Percentiles rank a stretch among this genome's conserved stretches.
These are phyloP conservation scores for Hymenochaete sp. DNA, from an alignment of 1,284 basidiomycete species.

Conservation along the genomic window DNA sequence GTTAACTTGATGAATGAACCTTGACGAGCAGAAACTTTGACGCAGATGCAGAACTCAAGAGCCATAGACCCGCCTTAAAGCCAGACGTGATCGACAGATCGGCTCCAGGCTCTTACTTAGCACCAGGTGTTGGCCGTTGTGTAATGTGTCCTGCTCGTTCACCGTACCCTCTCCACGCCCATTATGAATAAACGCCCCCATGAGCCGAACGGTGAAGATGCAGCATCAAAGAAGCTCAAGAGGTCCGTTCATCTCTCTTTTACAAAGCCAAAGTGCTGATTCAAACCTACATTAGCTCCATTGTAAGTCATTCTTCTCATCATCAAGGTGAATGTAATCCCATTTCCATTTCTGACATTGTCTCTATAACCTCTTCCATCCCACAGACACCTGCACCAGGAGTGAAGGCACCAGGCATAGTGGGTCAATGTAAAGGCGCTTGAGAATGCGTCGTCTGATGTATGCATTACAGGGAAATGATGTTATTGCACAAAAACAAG, in stretches of 20 bases:
- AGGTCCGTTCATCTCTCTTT: conserved; percentile 37
- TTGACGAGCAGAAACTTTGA: too few relatives aligned
- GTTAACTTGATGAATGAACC: too few relatives aligned
- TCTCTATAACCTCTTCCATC: conserved; percentile 58
- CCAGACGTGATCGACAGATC: not conserved
- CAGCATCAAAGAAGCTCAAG: conserved; percentile 56
- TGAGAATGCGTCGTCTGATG: too few relatives aligned
- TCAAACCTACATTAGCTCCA: conserved; percentile 38
- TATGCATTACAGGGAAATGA: too few relatives aligned
- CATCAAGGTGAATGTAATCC: conserved; percentile 65
- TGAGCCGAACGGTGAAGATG: conserved; percentile 31
- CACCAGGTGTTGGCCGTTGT: not conserved
- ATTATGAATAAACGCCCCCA: conserved; percentile 17
- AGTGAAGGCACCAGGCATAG: not conserved
- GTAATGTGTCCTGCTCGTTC: not conserved
- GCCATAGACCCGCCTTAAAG: too few relatives aligned
- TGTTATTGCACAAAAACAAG: conserved; percentile 70
- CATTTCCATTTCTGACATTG: conserved; percentile 43
- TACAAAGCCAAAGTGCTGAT: conserved; percentile 12
- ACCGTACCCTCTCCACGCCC: not conserved
- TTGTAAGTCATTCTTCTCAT: conserved; percentile 48
- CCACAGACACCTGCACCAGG: conserved; percentile 48
- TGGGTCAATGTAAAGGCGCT: too few relatives aligned
- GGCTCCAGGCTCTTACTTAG: not conserved
- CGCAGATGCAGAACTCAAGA: too few relatives aligned